phyloP scores from a whole-genome alignment of 2,329 filamentous ascomycete genomes.

The Fusarium napiforme region DNA sequence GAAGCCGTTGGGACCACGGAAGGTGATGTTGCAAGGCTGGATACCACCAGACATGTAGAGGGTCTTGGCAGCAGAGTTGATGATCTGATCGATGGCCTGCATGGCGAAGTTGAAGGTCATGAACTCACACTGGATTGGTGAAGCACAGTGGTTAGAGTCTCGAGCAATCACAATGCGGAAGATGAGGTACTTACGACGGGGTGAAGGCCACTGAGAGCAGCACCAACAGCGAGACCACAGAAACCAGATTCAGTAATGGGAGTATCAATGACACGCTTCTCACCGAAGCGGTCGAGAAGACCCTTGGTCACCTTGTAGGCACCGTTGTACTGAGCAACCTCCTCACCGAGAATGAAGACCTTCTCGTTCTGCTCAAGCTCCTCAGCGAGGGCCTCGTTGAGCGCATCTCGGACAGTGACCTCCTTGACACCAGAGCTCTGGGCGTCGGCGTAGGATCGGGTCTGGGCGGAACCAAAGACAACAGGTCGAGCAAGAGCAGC shows the following conservation, averaged over 20 bases:
- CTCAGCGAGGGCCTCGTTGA: conserved; percentile 98
- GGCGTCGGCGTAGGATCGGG: conserved; percentile 66
- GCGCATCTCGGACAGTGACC: conserved; percentile 94
- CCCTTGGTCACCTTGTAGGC: conserved; percentile 99
- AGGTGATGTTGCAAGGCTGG: conserved; percentile 99
- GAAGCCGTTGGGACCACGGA: conserved; percentile 99
- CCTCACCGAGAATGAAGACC: conserved; percentile 96
- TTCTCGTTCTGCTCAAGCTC: conserved; percentile 95
- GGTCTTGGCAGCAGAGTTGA: conserved; percentile 99
- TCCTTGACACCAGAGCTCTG: conserved; percentile 75
- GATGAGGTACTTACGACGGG: conserved; percentile 77
- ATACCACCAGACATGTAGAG: conserved; percentile 99
- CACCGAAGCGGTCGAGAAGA: conserved; percentile 94
- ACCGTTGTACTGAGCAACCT: conserved; percentile 99
- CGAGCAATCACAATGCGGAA: neutral
- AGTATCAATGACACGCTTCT: conserved; percentile 96
- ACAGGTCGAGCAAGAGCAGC: conserved; percentile 52
- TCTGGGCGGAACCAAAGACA: conserved; percentile 57
- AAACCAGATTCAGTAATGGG: conserved; percentile 99
- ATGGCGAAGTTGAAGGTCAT: conserved; percentile 99
- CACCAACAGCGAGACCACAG: conserved; percentile 90
- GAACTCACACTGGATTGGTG: conserved; percentile 84
- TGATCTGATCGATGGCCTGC: conserved; percentile 99
- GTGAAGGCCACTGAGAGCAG: conserved; percentile 92
- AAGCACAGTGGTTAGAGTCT: conserved; percentile 16